Evolutionary conservation across 345 rosid species (phyloP).

Genomic region (Limnanthes douglasii): DNA sequence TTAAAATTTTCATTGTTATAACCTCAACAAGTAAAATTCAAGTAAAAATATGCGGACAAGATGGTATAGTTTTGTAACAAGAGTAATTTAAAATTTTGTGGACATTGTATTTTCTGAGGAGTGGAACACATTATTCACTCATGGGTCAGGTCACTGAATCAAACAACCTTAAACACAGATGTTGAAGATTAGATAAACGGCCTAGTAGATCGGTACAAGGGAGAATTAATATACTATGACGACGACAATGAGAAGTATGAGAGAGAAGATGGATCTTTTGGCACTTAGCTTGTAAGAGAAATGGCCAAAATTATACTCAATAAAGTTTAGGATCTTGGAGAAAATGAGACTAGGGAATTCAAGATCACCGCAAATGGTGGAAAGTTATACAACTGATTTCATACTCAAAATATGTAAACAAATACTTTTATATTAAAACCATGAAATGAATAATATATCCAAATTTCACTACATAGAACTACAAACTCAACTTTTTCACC

Average conservation of each 20-base stretch:
- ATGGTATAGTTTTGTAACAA: slow-evolving; percentile 50
- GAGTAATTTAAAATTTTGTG: slow-evolving; percentile 40
- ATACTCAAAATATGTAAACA: slow-evolving; percentile 12
- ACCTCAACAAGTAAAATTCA: slow-evolving; percentile 51
- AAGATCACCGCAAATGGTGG: slow-evolving; percentile 10
- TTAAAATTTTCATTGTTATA: slow-evolving; percentile 90
- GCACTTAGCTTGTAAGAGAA: too few species aligned
- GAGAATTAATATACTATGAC: slow-evolving; percentile 65
- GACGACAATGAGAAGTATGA: slow-evolving; percentile 47
- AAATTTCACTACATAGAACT: slow-evolving; percentile 6
- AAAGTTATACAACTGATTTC: slow-evolving; percentile 4
- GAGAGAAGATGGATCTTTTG: too few species aligned
- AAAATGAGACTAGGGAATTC: slow-evolving; percentile 19
- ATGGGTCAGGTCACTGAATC: slow-evolving; percentile 29
- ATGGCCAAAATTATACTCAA: too few species aligned
- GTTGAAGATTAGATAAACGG: slow-evolving; percentile 26
- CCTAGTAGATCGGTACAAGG: slow-evolving; percentile 37
- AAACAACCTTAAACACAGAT: slow-evolving; percentile 17
- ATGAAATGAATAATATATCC: background rate
- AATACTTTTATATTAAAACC: slow-evolving; percentile 9
- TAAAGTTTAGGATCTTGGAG: slow-evolving; percentile 9
- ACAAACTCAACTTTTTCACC: slow-evolving; percentile 16
- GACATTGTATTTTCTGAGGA: slow-evolving; percentile 43
- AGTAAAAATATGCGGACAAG: slow-evolving; percentile 77
- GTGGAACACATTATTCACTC: slow-evolving; percentile 27